Base-by-base conservation (phyloP, 768 basidiomycete species). In the Brasilioporus rufonigricans region DNA sequence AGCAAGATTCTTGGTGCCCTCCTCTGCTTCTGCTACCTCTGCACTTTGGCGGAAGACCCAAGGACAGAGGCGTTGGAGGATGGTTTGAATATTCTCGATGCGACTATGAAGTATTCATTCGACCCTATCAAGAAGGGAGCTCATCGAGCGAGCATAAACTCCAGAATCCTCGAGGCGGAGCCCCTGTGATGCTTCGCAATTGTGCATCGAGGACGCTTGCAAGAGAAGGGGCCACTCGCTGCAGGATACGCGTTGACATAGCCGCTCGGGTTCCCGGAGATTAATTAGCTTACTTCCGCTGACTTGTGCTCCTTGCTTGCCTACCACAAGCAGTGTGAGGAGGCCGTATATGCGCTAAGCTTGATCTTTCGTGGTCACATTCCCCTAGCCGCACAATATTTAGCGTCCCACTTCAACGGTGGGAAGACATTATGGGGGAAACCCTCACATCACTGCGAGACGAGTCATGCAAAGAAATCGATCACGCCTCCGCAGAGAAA, bases 191-290 rank as follows among this genome's bases (percentile, higher is more conserved):
- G 36, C 48, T 48, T 38, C 36, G 36, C 35, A 4, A 19, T 38
- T 4, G 36, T n/a, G n/a, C n/a, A n/a, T n/a, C n/a, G n/a, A n/a
- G n/a, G n/a, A n/a, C n/a, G n/a, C n/a, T n/a, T n/a, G 21, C 48
- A 27, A 13, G 48, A 50, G 27, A 39, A 40, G 39, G 40, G 38
- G 0, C 38, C 40, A 0, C 27, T 49, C 19, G 48, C 48, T 5
- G 48, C 48, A 16, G 40, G 3, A 33, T 29, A 59, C 32, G 67
- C 71, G 0, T 50, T 74, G 51, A 40, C 58, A 10, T 48, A 59
- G 27, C 62, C 71, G 0, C 53, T 71, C 26, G 53, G 64, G 52
- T 62, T 63, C 11, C 40, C 64, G 35, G 71, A 70, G 41, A 58
- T 74, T 2, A 58, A 59, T 0, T 13, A 11, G 5, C 10, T 33